A percentile compares a stretch with the other conserved stretches of the same genome.
phyloP scores from a whole-genome alignment of 257 asterid species.

The Plantago elongata region DNA sequence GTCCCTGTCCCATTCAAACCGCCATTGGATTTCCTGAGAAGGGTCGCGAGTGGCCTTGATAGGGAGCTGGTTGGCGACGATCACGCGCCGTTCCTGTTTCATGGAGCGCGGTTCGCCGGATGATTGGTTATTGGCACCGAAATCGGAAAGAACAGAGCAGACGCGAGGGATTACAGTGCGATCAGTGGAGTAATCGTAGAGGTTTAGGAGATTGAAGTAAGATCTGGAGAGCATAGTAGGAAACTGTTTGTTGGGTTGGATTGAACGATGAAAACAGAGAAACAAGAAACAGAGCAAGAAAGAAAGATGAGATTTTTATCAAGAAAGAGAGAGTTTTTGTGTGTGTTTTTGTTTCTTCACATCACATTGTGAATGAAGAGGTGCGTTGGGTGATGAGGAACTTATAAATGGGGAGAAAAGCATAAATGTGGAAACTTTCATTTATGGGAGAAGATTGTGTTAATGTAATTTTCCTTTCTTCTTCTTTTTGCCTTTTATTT shows the following conservation, averaged over 20 bases:
- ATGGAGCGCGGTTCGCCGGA: neutral
- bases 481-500: neutral
- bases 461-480: no score
- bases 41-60: constrained; percentile 38
- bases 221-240: constrained; percentile 5
- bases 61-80: constrained; percentile 80
- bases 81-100: constrained; percentile 53
- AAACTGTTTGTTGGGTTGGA: no score
- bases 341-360: no score
- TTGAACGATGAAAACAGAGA: neutral
- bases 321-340: no score
- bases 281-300: neutral
- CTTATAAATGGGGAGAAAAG: no score
- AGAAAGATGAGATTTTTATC: no score
- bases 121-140: neutral
- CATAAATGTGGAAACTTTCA: no score
- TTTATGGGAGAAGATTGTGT: no score
- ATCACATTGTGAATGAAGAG: no score
- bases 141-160: neutral
- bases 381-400: no score
- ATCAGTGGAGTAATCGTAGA: neutral
- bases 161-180: neutral
- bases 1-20: constrained; percentile 76
- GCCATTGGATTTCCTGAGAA: constrained; percentile 38
- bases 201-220: constrained; percentile 4